Percentiles rank a stretch among this genome's conserved stretches.
phyloP scores from a whole-genome alignment of 768 basidiomycete species.

The Hericium coralloides region DNA sequence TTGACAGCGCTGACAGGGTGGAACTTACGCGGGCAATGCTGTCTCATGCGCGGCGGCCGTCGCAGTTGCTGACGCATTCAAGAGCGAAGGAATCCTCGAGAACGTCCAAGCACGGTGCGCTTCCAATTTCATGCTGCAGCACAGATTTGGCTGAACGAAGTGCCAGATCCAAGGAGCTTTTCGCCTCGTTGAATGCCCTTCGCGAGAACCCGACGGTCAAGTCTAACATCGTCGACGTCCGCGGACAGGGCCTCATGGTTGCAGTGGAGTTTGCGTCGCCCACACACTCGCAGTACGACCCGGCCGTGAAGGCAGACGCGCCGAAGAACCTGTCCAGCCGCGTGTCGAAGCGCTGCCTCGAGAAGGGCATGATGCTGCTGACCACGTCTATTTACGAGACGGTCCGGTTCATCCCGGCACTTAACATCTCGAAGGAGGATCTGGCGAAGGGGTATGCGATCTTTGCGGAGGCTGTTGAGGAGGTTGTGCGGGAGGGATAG shows the following conservation, averaged over 20 bases:
- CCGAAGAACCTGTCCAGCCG: constrained; percentile 54
- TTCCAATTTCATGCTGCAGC: not conserved
- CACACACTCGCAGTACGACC: constrained; percentile 42
- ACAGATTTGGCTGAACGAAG: not conserved
- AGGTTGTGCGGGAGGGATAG: constrained; percentile 43
- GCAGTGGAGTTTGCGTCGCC: constrained; percentile 72
- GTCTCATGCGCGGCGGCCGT: constrained; percentile 88
- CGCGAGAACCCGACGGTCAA: constrained; percentile 41
- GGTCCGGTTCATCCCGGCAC: constrained; percentile 86
- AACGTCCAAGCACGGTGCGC: constrained; percentile 68
- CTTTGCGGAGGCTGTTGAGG: constrained; percentile 61
- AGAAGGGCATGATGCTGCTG: constrained; percentile 78
- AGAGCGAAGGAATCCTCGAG: constrained; percentile 70
- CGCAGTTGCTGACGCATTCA: constrained; percentile 70
- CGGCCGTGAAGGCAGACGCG: constrained; percentile 26
- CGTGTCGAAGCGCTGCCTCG: constrained; percentile 72
- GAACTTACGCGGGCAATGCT: constrained; percentile 89
- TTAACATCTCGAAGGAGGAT: constrained; percentile 74
- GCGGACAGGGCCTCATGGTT: constrained; percentile 86
- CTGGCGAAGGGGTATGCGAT: constrained; percentile 58
- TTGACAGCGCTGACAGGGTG: constrained; percentile 39
- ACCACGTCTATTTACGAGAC: constrained; percentile 88
- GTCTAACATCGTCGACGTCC: constrained; percentile 71
- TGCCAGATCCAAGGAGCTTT: constrained; percentile 62
- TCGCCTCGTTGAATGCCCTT: constrained; percentile 48